These are phyloP conservation scores for Trichoderma polysporum DNA, from an alignment of 2,329 filamentous ascomycete species.

Conservation along the genomic window DNA sequence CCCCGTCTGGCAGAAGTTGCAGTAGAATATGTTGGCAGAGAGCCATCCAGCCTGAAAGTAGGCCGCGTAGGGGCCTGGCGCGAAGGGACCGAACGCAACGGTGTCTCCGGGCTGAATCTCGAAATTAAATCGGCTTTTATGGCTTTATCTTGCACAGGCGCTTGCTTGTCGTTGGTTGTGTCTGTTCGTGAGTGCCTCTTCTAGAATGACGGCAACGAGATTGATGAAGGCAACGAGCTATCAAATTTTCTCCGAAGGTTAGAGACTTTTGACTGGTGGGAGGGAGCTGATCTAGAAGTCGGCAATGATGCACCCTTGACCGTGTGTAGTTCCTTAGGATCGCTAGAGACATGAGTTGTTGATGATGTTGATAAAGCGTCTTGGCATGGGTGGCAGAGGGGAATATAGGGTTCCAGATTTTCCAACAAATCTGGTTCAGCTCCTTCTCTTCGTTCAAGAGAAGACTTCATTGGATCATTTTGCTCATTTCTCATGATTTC, in stretches of 20 bases:
- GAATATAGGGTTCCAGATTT: background rate
- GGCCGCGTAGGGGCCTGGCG: background rate
- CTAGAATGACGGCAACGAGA: constrained; percentile 20
- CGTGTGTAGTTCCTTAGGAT: background rate
- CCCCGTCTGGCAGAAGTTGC: background rate
- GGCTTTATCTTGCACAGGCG: too few species aligned
- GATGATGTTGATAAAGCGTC: background rate
- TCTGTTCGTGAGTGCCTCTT: constrained; percentile 13
- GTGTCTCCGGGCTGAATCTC: background rate
- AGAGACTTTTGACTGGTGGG: constrained; percentile 22
- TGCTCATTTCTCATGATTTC: background rate
- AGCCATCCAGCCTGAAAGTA: background rate
- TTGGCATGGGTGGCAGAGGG: background rate
- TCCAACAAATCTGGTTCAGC: background rate
- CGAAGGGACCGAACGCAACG: background rate
- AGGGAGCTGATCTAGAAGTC: background rate
- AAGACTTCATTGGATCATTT: background rate
- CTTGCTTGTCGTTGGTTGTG: background rate
- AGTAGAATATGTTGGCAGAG: background rate
- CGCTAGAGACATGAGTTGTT: background rate
- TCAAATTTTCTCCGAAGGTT: constrained; percentile 29
- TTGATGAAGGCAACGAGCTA: constrained; percentile 15
- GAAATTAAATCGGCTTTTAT: background rate
- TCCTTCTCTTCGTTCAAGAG: background rate
- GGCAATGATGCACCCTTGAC: background rate